These are phyloP conservation scores for Pythium scleroteichum DNA, from an alignment of 352 stramenopile genomes.

Conservation along the genomic window DNA sequence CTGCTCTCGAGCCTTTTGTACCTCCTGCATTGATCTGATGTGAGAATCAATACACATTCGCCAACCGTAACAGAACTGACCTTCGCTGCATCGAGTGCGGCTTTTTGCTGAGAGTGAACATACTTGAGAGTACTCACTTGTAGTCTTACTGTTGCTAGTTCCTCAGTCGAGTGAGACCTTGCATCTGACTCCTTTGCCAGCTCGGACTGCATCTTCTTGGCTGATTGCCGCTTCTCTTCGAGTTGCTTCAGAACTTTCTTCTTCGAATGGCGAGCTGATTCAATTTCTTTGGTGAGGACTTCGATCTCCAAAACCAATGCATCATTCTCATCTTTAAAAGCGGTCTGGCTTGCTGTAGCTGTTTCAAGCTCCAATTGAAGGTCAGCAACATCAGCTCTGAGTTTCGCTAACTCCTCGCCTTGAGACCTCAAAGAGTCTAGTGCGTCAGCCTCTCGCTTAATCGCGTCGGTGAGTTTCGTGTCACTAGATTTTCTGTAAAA, in stretches of 20 bases:
- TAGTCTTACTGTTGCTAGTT: conserved; percentile 64
- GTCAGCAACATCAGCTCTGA: conserved; percentile 38
- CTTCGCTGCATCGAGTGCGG: conserved; percentile 64
- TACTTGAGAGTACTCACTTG: conserved; percentile 72
- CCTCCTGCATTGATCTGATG: conserved; percentile 31
- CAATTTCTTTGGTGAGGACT: conserved; percentile 57
- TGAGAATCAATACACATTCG: background rate
- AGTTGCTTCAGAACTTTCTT: conserved; percentile 81
- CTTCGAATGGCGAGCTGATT: conserved; percentile 54
- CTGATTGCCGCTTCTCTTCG: conserved; percentile 74
- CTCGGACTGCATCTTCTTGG: conserved; percentile 72
- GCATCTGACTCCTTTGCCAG: conserved; percentile 66
- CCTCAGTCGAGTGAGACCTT: conserved; percentile 75
- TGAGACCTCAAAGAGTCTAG: conserved; percentile 39
- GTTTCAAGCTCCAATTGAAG: conserved; percentile 45
- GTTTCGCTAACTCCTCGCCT: conserved; percentile 28
- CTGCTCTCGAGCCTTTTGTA: conserved; percentile 53
- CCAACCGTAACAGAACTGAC: conserved; percentile 25
- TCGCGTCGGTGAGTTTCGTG: conserved; percentile 33
- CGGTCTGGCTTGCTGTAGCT: conserved; percentile 48
- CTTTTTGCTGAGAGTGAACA: conserved; percentile 80
- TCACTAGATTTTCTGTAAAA: conserved; percentile 33
- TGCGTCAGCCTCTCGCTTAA: conserved; percentile 38
- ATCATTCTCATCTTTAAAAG: conserved; percentile 75
- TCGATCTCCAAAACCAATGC: conserved; percentile 75